Evolutionary conservation across 345 rosid genomes (phyloP), one percentile per base, ranked within the genome.

Genomic region (Populus pruinosa): DNA sequence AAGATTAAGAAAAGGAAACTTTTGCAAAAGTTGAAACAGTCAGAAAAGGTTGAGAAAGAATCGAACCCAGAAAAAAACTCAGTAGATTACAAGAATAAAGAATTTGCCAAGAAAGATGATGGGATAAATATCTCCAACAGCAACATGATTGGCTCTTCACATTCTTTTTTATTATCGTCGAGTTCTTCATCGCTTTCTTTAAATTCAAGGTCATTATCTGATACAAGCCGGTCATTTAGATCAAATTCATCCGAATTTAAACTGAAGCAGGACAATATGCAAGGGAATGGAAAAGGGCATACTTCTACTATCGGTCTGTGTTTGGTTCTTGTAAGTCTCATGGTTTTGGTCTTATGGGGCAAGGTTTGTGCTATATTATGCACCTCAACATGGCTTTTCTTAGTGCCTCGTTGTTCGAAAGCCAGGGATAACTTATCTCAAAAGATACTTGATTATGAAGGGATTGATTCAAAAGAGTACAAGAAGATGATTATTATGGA

Each of bases 301-400:
- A 43, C 68, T 31, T 14, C 31, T 3, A 69, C 68, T 14, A 29
- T 21, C 4, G 78, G 82, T 2, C 43, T 86, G 25, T 84, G 62
- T 70, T 80, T 83, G 72, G 35, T 89, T 69, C 70, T 85, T 5
- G 6, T 84, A 21, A 78, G 86, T 63, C 78, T 91, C 2, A 33
- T 81, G 66, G 83, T 50, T 21, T 33, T 91, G 80, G 78, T 88
- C 43, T 7, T 85, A 2, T 91, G 90, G 86, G 94, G 94, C 14
- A 91, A 85, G 79, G 18, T 78, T 35, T 87, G 80, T 64, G 89
- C 92, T 41, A 89, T 89, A 7, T 50, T 88, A 10, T 89, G 90
- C 66, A 88, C 91, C 44, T 83, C 90, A 4, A 67, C 86, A 0
- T 87, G 87, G 85, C 80, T 89, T 16, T 80, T 84, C 66, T 67